phyloP scores from a whole-genome alignment of 371 early-diverging fungal species.

The Mortierella sp. region DNA sequence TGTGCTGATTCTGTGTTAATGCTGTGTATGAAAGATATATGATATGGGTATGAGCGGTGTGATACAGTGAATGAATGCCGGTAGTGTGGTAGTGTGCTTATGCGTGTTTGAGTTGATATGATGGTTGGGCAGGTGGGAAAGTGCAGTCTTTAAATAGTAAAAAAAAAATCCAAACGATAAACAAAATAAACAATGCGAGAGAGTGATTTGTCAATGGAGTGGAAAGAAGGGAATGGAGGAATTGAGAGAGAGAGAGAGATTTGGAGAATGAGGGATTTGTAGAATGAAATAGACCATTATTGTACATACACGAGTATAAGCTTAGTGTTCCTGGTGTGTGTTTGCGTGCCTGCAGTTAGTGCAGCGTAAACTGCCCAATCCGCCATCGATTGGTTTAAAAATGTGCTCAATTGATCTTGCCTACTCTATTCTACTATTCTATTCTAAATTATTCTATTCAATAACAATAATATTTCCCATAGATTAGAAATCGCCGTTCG shows the following conservation, averaged over 20 bases:
- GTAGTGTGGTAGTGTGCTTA: neutral
- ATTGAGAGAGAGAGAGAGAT: neutral
- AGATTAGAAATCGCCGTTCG: neutral
- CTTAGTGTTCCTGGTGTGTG: neutral
- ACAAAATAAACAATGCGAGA: neutral
- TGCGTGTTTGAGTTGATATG: constrained; percentile 7
- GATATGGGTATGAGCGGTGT: neutral
- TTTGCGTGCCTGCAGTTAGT: too few relatives aligned
- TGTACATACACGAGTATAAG: neutral
- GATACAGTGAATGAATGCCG: neutral
- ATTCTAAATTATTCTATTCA: too few relatives aligned
- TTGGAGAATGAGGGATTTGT: constrained; percentile 6
- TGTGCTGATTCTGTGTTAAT: too few relatives aligned
- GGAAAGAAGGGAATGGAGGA: neutral
- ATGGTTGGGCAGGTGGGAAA: too few relatives aligned
- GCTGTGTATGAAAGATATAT: too few relatives aligned
- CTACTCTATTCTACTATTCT: too few relatives aligned
- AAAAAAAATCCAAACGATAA: neutral
- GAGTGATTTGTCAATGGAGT: neutral
- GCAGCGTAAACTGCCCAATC: too few relatives aligned
- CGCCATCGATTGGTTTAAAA: constrained; percentile 8
- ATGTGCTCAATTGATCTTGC: neutral
- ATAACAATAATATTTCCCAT: neutral
- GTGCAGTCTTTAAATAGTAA: neutral
- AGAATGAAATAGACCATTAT: constrained; percentile 1